Evolutionary conservation across 169 alveolate species (phyloP).

Genomic region (Perkinsus olseni): DNA sequence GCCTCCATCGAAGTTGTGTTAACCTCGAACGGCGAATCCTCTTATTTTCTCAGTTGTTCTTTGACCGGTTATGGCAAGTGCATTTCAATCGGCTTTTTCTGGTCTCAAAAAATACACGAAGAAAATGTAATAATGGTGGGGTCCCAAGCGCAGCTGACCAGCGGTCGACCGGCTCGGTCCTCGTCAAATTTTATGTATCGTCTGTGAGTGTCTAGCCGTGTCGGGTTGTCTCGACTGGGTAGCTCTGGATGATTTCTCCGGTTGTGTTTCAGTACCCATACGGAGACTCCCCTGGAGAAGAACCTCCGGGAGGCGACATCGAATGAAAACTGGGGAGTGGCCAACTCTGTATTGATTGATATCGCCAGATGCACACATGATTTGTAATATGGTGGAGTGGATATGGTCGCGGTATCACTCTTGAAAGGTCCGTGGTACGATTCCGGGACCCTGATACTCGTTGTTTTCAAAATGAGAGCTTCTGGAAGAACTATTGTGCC

Average conservation of each 20-base stretch:
- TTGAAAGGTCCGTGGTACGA: background rate
- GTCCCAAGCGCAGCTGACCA: background rate
- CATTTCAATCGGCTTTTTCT: background rate
- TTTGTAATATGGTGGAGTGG: constrained; percentile 19
- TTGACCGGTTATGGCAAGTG: constrained; percentile 14
- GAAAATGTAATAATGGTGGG: background rate
- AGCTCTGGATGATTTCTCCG: no score
- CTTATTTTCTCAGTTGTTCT: background rate
- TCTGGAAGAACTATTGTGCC: no score
- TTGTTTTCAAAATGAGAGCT: no score
- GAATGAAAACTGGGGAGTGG: constrained; percentile 65
- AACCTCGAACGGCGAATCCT: background rate
- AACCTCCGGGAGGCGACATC: constrained; percentile 59
- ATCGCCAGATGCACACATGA: constrained; percentile 60
- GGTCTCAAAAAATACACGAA: background rate
- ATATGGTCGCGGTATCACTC: background rate
- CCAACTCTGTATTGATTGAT: constrained; percentile 55
- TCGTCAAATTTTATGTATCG: no score
- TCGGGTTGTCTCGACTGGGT: no score
- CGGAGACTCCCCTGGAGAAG: constrained; percentile 51
- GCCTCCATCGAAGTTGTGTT: background rate
- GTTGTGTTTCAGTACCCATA: constrained; percentile 27
- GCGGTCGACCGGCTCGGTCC: no score
- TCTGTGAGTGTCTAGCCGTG: no score
- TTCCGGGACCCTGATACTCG: no score